phyloP scores from a whole-genome alignment of 768 basidiomycete genomes.

The Trametes villosa region DNA sequence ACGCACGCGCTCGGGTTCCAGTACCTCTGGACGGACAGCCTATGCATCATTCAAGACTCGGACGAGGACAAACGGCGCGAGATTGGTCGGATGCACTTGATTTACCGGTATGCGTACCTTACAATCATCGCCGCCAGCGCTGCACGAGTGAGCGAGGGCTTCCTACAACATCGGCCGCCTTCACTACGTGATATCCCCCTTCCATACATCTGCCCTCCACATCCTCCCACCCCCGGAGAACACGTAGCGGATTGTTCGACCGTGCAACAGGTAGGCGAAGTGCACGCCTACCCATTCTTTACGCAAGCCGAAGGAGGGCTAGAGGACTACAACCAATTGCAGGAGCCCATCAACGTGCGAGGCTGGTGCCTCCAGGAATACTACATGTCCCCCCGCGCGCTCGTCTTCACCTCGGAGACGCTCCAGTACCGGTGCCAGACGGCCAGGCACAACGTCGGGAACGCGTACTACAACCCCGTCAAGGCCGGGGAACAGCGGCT shows the following conservation, averaged over 20 bases:
- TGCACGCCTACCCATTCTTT: background rate
- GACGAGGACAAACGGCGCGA: slow-evolving; percentile 9
- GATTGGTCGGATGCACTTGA: slow-evolving; percentile 3
- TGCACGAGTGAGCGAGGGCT: slow-evolving; percentile 1
- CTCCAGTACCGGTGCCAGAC: slow-evolving; percentile 18
- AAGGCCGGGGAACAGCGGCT: background rate
- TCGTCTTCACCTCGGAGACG: slow-evolving; percentile 15
- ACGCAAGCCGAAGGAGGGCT: background rate
- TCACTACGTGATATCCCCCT: background rate
- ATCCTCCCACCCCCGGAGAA: too few relatives aligned
- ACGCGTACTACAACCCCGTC: background rate
- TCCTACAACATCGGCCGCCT: slow-evolving; percentile 9
- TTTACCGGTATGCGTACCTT: slow-evolving; percentile 11
- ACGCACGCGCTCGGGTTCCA: slow-evolving; percentile 12
- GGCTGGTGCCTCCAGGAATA: slow-evolving; percentile 21
- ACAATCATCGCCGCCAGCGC: slow-evolving; percentile 20
- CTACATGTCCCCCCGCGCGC: slow-evolving; percentile 8
- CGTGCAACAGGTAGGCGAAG: too few relatives aligned
- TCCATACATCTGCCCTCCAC: background rate
- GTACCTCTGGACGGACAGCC: slow-evolving; percentile 20
- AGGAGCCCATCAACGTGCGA: slow-evolving; percentile 11
- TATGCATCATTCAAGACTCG: slow-evolving; percentile 22
- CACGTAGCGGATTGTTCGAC: too few relatives aligned
- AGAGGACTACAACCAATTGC: background rate
- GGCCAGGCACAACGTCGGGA: slow-evolving; percentile 4